Percentiles rank a stretch among this genome's conserved stretches.
Conservation (phyloP, 2,329 filamentous ascomycete genomes). For the Nigrospora osmanthi region DNA sequence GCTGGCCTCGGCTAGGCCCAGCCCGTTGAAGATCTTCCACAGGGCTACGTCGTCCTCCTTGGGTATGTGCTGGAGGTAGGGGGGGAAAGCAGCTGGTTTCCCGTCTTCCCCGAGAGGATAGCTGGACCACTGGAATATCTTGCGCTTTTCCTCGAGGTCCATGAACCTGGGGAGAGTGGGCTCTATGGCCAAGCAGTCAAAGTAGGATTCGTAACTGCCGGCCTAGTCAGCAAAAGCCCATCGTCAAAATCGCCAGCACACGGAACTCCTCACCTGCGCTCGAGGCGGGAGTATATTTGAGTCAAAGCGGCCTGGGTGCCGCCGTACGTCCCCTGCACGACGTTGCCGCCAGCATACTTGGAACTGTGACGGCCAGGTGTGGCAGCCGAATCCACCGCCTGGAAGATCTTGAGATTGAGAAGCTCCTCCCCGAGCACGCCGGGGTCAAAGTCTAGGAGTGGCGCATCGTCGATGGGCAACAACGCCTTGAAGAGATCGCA, state of each 20-base stretch:
- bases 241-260: not conserved
- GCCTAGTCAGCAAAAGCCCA: not conserved
- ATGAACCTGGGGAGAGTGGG: conserved; percentile 22
- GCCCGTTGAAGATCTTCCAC: conserved; percentile 22
- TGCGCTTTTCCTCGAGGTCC: conserved; percentile 18
- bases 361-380: conserved; percentile 3
- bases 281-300: conserved; percentile 24
- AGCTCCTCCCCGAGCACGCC: conserved; percentile 24
- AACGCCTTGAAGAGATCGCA: not conserved
- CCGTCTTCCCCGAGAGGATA: conserved; percentile 18
- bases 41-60: conserved; percentile 12
- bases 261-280: conserved; percentile 19
- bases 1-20: conserved; percentile 20
- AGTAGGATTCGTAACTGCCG: conserved; percentile 22
- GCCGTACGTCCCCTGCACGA: conserved; percentile 21
- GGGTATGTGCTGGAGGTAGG: conserved; percentile 21
- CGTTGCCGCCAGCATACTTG: conserved; percentile 18
- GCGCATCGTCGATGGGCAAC: conserved; percentile 13
- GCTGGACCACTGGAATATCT: conserved; percentile 19
- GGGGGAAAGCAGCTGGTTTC: conserved; percentile 18
- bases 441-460: conserved; percentile 23
- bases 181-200: conserved; percentile 24
- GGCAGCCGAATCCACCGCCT: not conserved
- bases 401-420: conserved; percentile 18
- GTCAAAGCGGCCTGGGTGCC: conserved; percentile 26